Conservation (phyloP, 2,329 filamentous ascomycete species). For the Fusarium chlamydosporum region DNA sequence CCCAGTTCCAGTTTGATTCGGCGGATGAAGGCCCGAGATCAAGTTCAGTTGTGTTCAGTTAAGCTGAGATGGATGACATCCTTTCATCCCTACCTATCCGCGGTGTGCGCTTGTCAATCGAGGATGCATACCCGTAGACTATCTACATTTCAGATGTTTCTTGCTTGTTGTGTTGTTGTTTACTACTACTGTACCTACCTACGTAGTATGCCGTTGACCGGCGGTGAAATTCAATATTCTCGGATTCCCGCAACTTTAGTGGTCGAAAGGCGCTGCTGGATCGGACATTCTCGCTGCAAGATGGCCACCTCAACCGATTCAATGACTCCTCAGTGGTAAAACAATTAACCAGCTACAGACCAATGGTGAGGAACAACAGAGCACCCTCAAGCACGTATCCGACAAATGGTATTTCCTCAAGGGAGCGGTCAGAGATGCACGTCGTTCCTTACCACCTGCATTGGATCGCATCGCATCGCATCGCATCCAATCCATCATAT, state of each 20-base stretch:
- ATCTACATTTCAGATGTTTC: not conserved
- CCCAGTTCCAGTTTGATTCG: not conserved
- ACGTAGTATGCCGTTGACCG: constrained; percentile 20
- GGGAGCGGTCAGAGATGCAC: constrained; percentile 40
- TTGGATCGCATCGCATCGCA: constrained; percentile 35
- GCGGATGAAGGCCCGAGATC: constrained; percentile 10
- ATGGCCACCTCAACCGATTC: constrained; percentile 30
- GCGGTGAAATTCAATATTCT: constrained; percentile 36
- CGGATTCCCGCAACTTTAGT: constrained; percentile 20
- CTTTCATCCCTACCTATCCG: not conserved
- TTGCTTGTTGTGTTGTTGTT: constrained; percentile 18
- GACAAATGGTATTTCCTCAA: constrained; percentile 32
- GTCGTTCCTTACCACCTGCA: constrained; percentile 32
- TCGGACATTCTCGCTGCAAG: constrained; percentile 36
- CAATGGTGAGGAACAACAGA: constrained; percentile 12
- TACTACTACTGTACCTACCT: too few species aligned
- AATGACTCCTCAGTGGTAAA: constrained; percentile 28
- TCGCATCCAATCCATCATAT: constrained; percentile 16
- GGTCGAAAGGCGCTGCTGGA: constrained; percentile 22
- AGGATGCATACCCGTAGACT: constrained; percentile 12
- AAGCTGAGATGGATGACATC: not conserved
- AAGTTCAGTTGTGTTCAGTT: not conserved
- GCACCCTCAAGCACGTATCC: constrained; percentile 26
- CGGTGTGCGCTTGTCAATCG: constrained; percentile 11
- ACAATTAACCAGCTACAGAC: constrained; percentile 28